Conservation (phyloP, 1,284 basidiomycete genomes). For the Pterulicium gracile region DNA sequence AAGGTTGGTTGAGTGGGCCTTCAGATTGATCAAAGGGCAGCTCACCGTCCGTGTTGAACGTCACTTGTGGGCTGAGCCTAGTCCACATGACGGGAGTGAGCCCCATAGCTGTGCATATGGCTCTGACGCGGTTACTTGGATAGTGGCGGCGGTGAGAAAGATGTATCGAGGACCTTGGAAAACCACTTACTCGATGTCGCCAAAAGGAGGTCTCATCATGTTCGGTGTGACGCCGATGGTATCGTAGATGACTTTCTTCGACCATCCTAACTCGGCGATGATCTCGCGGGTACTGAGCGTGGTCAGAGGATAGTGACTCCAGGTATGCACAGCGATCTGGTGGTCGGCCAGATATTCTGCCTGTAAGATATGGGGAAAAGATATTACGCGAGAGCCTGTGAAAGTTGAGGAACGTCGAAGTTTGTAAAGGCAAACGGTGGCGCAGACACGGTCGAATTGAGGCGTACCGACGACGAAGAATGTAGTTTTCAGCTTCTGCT, state of each 20-base stretch:
- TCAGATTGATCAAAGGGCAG: too few relatives aligned
- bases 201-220: constrained; percentile 56
- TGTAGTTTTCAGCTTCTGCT: constrained; percentile 64
- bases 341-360: constrained; percentile 64
- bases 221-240: constrained; percentile 61
- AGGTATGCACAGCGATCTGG: constrained; percentile 62
- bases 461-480: constrained; percentile 71
- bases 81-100: constrained; percentile 62
- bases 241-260: constrained; percentile 76
- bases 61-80: constrained; percentile 39
- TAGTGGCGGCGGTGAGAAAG: constrained; percentile 10
- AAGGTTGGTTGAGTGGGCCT: too few relatives aligned
- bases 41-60: constrained; percentile 57
- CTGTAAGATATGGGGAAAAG: constrained; percentile 27
- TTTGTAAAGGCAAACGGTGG: constrained; percentile 26
- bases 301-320: constrained; percentile 60
- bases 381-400: neutral
- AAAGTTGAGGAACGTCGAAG: constrained; percentile 21
- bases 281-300: constrained; percentile 75
- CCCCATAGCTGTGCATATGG: constrained; percentile 62
- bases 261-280: constrained; percentile 85
- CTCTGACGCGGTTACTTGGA: constrained; percentile 69
- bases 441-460: constrained; percentile 37
- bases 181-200: constrained; percentile 52
- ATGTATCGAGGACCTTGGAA: neutral